Base-by-base conservation (phyloP, 176 grass and related monocot species). In the Themeda triandra region DNA sequence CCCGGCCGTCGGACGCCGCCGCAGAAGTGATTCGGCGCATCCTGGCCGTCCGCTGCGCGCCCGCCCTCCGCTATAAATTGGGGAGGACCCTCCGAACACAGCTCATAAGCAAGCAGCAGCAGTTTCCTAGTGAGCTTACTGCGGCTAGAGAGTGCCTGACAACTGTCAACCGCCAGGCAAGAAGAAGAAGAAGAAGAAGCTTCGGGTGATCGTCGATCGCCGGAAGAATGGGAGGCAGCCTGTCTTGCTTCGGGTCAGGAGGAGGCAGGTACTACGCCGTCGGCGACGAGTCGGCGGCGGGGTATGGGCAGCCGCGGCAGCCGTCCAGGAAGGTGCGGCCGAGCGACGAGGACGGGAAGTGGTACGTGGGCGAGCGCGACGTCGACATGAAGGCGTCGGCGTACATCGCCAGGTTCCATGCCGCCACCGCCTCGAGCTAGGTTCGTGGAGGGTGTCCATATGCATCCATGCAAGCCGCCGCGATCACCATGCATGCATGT, bases 321-420 rank as follows among this genome's bases (percentile, higher is more conserved):
- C 7, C 89, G 80, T 81, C 82, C 23, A 91, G 59, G 28, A 92
- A 85, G 84, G 86, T 97, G 49, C 64, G 90, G 77, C 92, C 95
- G 41, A 94, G 92, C 86, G 95, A 97, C 64, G 82, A 94, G 66
- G 92, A 97, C 58, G 63, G 87, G 64, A 70, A 84, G 11, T 40
- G 80, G 66, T 94, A 90, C 72, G 75, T 94, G 31, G 87, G 92
- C 6, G 90, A 97, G 82, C 81, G 69, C 15, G 88, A 94, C 85
- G 90, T 97, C 39, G 92, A 97, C 86, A 49, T 23, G 85, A 87
- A 91, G 85, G 89, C 89, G 30, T 44, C 80, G 10, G 85, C 73
- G 75, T 91, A 33, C 89, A 91, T 91, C 32, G 76, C 76, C 69
- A 81, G 24, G 76, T 80, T 91, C 81, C 89, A 45, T 32, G 89